Percentiles rank a stretch among this genome's conserved stretches.
Conservation (phyloP, 805 yeast genomes). For the Wickerhamomyces canadensis region DNA sequence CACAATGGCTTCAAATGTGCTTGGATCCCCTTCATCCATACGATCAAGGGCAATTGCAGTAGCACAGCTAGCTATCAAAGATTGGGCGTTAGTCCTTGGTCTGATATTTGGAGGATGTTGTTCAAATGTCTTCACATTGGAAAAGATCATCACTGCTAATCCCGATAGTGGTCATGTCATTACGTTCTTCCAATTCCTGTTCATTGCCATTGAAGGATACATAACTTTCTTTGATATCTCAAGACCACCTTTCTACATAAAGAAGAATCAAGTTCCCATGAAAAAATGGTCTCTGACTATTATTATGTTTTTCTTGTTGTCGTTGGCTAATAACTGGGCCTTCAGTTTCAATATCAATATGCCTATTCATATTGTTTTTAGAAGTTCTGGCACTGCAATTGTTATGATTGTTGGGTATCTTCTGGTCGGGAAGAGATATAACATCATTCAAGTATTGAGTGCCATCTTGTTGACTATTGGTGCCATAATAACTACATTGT, state of each 20-base stretch:
- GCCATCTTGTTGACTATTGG: slow-evolving; percentile 52
- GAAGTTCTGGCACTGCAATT: slow-evolving; percentile 59
- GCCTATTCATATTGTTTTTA: slow-evolving; percentile 60
- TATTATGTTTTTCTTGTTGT: slow-evolving; percentile 42
- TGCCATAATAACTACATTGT: slow-evolving; percentile 23
- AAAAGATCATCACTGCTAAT: slow-evolving; percentile 37
- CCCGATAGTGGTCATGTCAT: slow-evolving; percentile 43
- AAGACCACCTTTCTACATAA: slow-evolving; percentile 27
- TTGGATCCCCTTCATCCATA: no score
- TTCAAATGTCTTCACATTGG: slow-evolving; percentile 59
- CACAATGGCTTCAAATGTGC: no score
- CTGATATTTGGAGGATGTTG: slow-evolving; percentile 72
- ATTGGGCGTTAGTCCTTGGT: slow-evolving; percentile 18
- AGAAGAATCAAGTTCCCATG: slow-evolving; percentile 35
- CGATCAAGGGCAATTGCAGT: slow-evolving; percentile 2
- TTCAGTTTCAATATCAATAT: slow-evolving; percentile 53
- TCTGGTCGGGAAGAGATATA: slow-evolving; percentile 41
- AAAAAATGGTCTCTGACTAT: slow-evolving; percentile 41
- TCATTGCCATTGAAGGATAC: slow-evolving; percentile 42
- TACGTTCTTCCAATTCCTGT: slow-evolving; percentile 53
- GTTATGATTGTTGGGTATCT: slow-evolving; percentile 53
- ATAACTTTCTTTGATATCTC: slow-evolving; percentile 29
- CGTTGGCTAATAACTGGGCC: slow-evolving; percentile 52
- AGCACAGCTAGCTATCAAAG: slow-evolving; percentile 15
- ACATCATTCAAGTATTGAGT: slow-evolving; percentile 39